phyloP scores from a whole-genome alignment of 2,329 filamentous ascomycete genomes.

The Thelonectria blattea region DNA sequence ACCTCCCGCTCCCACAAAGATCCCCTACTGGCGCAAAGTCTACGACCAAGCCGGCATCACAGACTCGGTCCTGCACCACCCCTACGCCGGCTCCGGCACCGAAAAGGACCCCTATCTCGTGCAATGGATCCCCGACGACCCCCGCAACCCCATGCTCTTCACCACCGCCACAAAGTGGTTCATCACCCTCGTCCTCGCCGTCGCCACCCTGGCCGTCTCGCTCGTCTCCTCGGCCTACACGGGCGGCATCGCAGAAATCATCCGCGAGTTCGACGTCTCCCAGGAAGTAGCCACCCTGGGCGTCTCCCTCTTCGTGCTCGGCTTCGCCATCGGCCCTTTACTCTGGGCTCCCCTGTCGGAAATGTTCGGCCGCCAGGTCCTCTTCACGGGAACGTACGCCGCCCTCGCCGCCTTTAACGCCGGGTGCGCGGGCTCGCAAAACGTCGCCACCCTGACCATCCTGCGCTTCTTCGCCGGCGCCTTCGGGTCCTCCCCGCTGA shows the following conservation, averaged over 20 bases:
- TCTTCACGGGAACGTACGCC: conserved; percentile 8
- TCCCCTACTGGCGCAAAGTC: conserved; percentile 12
- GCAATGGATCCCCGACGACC: conserved; percentile 17
- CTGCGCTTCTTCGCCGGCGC: conserved; percentile 9
- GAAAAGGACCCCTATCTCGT: conserved; percentile 6
- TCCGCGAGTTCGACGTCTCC: not conserved
- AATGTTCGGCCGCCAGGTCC: conserved; percentile 9
- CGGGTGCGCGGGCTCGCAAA: conserved; percentile 1
- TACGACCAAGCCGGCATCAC: conserved; percentile 12
- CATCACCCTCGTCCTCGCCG: conserved; percentile 12
- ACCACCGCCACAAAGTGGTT: conserved; percentile 4
- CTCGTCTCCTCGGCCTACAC: conserved; percentile 11
- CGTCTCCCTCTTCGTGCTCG: conserved; percentile 12
- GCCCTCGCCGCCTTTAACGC: conserved; percentile 7
- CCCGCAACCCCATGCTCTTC: conserved; percentile 16
- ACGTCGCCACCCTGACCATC: not conserved
- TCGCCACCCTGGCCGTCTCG: conserved; percentile 12
- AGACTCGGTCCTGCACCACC: conserved; percentile 10
- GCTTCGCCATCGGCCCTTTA: conserved; percentile 6
- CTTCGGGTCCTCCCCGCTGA: conserved; percentile 10
- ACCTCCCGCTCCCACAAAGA: not conserved
- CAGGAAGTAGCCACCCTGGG: conserved; percentile 9
- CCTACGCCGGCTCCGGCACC: conserved; percentile 9
- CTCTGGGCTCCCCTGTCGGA: conserved; percentile 9
- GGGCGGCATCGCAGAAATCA: conserved; percentile 5